Percentiles rank a stretch among this genome's conserved stretches.
Conservation (phyloP, 2,329 filamentous ascomycete genomes). For the Cladophialophora exuberans region DNA sequence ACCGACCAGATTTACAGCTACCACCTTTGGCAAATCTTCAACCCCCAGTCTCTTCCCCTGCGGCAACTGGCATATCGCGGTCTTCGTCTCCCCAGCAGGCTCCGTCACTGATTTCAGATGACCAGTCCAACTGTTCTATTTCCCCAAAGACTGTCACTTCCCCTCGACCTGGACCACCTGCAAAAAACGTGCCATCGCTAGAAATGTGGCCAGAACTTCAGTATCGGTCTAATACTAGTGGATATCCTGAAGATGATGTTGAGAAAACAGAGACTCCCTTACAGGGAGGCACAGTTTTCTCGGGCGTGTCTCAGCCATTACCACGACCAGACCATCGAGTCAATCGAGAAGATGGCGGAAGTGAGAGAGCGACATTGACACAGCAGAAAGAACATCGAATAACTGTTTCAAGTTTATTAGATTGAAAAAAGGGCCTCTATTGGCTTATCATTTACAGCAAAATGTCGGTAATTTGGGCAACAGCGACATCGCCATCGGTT, state of each 20-base stretch:
- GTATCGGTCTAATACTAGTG: neutral
- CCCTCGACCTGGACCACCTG: conserved; percentile 43
- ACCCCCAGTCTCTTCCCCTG: conserved; percentile 65
- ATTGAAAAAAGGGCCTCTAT: neutral
- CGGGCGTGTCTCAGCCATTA: neutral
- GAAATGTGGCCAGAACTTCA: conserved; percentile 19
- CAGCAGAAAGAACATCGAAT: conserved; percentile 24
- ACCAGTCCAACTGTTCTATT: conserved; percentile 64
- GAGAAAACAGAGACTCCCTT: neutral
- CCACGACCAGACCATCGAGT: neutral
- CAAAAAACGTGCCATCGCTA: conserved; percentile 41
- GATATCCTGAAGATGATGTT: neutral
- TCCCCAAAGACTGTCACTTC: conserved; percentile 56
- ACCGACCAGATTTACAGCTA: conserved; percentile 17
- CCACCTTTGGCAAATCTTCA: conserved; percentile 47
- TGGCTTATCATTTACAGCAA: neutral
- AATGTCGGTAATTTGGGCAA: neutral
- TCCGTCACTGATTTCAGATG: conserved; percentile 73
- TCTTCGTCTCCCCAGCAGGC: conserved; percentile 61
- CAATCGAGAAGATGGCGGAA: neutral
- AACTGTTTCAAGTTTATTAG: conserved; percentile 26
- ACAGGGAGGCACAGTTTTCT: neutral
- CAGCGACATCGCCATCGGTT: neutral
- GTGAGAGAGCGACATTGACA: neutral
- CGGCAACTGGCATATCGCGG: conserved; percentile 65